Conservation (phyloP, 371 early-diverging fungal species). For the Rhizopus delemar region DNA sequence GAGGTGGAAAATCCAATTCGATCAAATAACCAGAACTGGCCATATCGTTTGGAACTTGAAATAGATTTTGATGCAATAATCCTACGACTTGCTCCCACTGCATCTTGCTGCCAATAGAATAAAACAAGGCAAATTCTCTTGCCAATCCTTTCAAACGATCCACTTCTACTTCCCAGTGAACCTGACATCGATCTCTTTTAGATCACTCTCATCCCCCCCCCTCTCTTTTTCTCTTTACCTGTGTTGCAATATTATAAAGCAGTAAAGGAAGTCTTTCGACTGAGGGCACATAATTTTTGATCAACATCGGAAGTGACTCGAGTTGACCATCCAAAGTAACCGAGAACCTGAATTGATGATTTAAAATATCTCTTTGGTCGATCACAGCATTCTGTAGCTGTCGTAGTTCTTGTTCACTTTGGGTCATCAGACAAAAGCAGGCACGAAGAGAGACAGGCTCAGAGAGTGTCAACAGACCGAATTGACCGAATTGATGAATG, state of each 20-base stretch:
- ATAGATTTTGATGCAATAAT: neutral
- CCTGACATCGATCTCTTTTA: conserved; percentile 30
- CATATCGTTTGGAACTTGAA: neutral
- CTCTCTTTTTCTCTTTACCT: conserved; percentile 42
- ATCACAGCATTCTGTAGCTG: neutral
- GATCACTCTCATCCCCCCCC: neutral
- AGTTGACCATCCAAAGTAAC: conserved; percentile 45
- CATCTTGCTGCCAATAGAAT: conserved; percentile 30
- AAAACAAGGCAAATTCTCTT: conserved; percentile 68
- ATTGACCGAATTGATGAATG: conserved; percentile 72
- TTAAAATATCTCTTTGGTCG: neutral
- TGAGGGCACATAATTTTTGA: conserved; percentile 70
- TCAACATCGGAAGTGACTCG: conserved; percentile 65
- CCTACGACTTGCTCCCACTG: conserved; percentile 7
- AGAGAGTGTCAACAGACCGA: conserved; percentile 66
- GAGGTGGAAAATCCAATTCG: neutral
- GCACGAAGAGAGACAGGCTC: conserved; percentile 61
- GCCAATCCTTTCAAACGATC: conserved; percentile 67
- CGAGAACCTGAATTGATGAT: neutral
- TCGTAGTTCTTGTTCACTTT: conserved; percentile 30
- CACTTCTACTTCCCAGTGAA: conserved; percentile 76
- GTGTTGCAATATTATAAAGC: conserved; percentile 65
- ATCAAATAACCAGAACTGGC: neutral
- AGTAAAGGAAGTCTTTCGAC: conserved; percentile 77
- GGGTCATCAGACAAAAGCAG: conserved; percentile 57